Conservation (phyloP, 441 rosid species). For the Dalechampia spathulata region DNA sequence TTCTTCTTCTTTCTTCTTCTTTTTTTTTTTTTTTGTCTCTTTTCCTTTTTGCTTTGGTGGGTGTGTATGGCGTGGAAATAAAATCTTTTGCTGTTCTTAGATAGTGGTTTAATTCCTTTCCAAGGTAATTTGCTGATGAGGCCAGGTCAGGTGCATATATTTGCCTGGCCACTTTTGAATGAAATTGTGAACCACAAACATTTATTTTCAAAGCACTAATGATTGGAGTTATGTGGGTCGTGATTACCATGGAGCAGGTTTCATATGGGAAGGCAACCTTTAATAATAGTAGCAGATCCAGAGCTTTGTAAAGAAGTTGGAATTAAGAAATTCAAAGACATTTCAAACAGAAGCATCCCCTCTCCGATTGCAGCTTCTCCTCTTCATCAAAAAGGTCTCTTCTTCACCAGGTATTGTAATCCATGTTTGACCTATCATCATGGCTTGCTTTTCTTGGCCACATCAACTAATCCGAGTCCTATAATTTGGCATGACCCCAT, state of each 20-base stretch:
- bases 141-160: background rate
- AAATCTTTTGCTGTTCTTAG: too few relatives aligned
- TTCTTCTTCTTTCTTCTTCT: too few relatives aligned
- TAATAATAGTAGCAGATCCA: conserved; percentile 75
- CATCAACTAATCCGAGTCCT: background rate
- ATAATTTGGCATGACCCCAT: background rate
- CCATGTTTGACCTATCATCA: background rate
- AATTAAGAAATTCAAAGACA: conserved; percentile 77
- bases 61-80: too few relatives aligned
- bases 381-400: conserved; percentile 91
- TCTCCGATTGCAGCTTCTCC: conserved; percentile 93
- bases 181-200: background rate
- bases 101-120: too few relatives aligned
- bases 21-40: too few relatives aligned
- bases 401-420: conserved; percentile 95
- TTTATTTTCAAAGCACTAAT: background rate
- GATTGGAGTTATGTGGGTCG: background rate
- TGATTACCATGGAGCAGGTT: conserved; percentile 41
- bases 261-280: conserved; percentile 96
- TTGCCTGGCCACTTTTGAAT: background rate
- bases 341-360: conserved; percentile 90
- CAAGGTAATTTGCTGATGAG: background rate
- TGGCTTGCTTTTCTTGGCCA: background rate
- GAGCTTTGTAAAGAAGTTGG: conserved; percentile 91
- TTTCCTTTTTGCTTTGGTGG: too few relatives aligned